Evolutionary conservation across 306 rosid genomes (phyloP).

Genomic region (Prinsepia uniflora): DNA sequence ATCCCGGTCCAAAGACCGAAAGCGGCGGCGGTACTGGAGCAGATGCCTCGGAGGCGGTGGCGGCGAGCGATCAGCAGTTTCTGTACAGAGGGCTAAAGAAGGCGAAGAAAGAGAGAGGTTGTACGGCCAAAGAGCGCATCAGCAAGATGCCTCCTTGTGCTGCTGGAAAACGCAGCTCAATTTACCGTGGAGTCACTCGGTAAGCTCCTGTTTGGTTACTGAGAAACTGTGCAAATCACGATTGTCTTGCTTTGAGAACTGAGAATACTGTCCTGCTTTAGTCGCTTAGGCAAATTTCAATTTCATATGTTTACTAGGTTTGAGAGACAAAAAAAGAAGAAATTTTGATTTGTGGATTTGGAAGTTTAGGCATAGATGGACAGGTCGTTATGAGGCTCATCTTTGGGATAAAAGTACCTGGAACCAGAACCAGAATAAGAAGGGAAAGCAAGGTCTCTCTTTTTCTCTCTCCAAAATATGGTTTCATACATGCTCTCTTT

Average conservation of each 20-base stretch:
- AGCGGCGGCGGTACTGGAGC: constrained; percentile 26
- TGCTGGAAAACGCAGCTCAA: constrained; percentile 96
- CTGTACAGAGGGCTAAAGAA: constrained; percentile 84
- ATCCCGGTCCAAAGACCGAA: constrained; percentile 64
- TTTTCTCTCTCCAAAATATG: constrained; percentile 1
- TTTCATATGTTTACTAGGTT: neutral
- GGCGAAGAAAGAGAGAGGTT: constrained; percentile 88
- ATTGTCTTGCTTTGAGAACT: too few relatives aligned
- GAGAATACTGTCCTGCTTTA: neutral
- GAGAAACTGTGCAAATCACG: neutral
- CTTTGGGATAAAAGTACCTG: constrained; percentile 99
- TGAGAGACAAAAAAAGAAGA: neutral
- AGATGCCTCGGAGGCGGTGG: constrained; percentile 49
- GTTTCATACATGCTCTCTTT: neutral
- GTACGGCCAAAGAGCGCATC: constrained; percentile 97
- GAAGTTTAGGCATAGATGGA: constrained; percentile 92
- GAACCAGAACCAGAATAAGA: constrained; percentile 98
- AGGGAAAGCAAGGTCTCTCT: constrained; percentile 92
- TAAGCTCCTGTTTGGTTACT: constrained; percentile 14
- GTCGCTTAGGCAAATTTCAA: neutral
- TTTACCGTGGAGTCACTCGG: constrained; percentile 98
- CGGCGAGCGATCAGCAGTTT: constrained; percentile 57
- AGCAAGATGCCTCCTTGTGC: constrained; percentile 99
- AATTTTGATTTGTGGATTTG: constrained; percentile 9
- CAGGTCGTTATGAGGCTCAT: constrained; percentile 99